Conservation (phyloP, 1,139 yeast species). For the Yamadazyma aaseri region DNA sequence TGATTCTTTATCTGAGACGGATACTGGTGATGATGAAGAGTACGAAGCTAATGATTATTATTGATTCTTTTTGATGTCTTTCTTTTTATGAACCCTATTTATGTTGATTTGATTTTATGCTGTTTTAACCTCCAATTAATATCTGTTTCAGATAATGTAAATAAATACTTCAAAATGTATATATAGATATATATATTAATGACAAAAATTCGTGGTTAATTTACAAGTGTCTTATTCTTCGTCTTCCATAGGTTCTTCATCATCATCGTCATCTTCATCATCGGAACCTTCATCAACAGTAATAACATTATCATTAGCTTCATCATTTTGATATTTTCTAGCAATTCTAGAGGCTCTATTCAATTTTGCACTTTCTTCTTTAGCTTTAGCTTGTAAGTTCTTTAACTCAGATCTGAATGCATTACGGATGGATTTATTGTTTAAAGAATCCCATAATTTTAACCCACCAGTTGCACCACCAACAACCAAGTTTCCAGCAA, state of each 20-base stretch:
- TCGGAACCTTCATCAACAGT: slow-evolving; percentile 61
- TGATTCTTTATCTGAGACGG: slow-evolving; percentile 22
- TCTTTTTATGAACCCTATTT: not conserved
- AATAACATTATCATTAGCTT: slow-evolving; percentile 52
- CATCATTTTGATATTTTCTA: slow-evolving; percentile 56
- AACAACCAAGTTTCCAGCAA: slow-evolving; percentile 77
- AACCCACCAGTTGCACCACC: slow-evolving; percentile 88
- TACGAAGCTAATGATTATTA: slow-evolving; percentile 49
- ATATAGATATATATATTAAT: slow-evolving; percentile 12
- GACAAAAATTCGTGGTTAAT: slow-evolving; percentile 9
- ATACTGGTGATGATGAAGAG: slow-evolving; percentile 27
- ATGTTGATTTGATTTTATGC: not conserved
- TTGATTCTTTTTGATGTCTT: slow-evolving; percentile 14
- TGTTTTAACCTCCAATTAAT: no score
- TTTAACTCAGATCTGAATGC: slow-evolving; percentile 61
- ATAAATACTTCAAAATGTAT: slow-evolving; percentile 5
- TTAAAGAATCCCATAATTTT: slow-evolving; percentile 90
- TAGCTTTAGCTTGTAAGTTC: slow-evolving; percentile 54
- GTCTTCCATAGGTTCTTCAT: slow-evolving; percentile 9
- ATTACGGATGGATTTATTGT: slow-evolving; percentile 74
- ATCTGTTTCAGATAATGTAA: not conserved
- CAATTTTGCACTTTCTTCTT: slow-evolving; percentile 49
- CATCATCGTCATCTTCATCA: slow-evolving; percentile 55
- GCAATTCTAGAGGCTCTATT: slow-evolving; percentile 74
- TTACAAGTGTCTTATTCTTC: slow-evolving; percentile 8